Base-by-base conservation (phyloP, 1,284 basidiomycete genomes). In the Microbotryum lychnidis-dioicae region DNA sequence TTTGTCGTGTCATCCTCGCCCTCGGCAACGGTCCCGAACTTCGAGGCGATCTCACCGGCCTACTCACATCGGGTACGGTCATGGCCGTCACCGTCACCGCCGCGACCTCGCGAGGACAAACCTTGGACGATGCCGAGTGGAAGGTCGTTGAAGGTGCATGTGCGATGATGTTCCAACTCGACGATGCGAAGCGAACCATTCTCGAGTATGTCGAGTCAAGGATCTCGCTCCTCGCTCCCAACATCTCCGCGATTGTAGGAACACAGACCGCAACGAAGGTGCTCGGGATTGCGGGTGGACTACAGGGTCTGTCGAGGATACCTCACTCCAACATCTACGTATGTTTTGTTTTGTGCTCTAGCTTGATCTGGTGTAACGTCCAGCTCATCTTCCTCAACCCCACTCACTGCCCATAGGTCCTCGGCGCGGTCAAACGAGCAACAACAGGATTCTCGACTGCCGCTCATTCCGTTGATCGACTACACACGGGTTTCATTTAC, bases 171-270 rank as follows among this genome's bases (percentile, higher is more conserved):
- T 87, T 88, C 70, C 82, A 87, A 59, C 78, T 99, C 29, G 89
- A 97, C 71, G 85, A 87, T 66, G 87, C 89, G 1, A 84, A 92
- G 54, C 89, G 89, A 78, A 87, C 84, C 84, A 98, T 98, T 70
- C 92, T 98, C 78, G 85, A 89, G 79, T 98, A 97, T 80, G 96
- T 99, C 75, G 94, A 96, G 80, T 96, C 91, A 73, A 84, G 96
- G 76, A 98, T 99, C 90, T 89, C 90, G 77, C 84, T 93, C 57
- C 87, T 99, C 71, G 93, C 94, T 64, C 96, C 96, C 68, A 99
- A 99, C 76, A 84, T 99, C 73, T 94, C 91, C 71, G 88, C 89
- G 74, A 94, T 99, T 75, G 90, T 98, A 76, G 94, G 96, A 74
- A 97, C 94, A 58, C 90, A 89, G 66, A 94, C 92, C 78, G 96